phyloP scores from a whole-genome alignment of 1,139 yeast genomes.

The Barnettozyma hawaiiensis region DNA sequence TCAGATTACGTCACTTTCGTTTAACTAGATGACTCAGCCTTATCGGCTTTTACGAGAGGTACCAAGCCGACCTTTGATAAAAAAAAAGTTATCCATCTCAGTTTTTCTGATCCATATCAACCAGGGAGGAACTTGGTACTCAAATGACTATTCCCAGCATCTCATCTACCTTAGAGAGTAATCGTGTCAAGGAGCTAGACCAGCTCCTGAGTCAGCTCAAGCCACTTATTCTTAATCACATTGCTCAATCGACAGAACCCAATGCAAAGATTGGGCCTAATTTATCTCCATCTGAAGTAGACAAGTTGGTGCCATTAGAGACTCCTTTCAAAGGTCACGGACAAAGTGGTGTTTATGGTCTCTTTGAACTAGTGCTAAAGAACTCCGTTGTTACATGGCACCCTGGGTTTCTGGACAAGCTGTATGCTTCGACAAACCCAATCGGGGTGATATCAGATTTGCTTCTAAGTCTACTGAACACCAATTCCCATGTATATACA shows the following conservation, averaged over 20 bases:
- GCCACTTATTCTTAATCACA: slow-evolving; percentile 23
- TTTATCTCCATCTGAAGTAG: slow-evolving; percentile 17
- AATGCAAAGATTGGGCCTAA: slow-evolving; percentile 17
- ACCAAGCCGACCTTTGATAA: too few species aligned
- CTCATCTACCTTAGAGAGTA: slow-evolving; percentile 27
- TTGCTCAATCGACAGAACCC: slow-evolving; percentile 17
- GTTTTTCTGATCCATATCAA: too few species aligned
- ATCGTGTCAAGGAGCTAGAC: slow-evolving; percentile 41
- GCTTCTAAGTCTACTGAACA: slow-evolving; percentile 63
- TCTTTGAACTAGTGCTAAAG: slow-evolving; percentile 53
- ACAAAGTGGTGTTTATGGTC: slow-evolving; percentile 37
- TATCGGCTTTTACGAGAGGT: too few species aligned
- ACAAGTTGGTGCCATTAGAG: slow-evolving; percentile 18
- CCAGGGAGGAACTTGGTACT: too few species aligned
- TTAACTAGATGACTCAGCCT: too few species aligned
- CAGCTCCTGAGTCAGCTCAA: slow-evolving; percentile 35
- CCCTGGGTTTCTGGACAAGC: slow-evolving; percentile 77
- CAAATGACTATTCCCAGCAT: slow-evolving; percentile 17
- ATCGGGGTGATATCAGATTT: slow-evolving; percentile 75
- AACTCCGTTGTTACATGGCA: slow-evolving; percentile 85
- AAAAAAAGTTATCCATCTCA: too few species aligned
- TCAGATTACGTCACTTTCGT: background rate
- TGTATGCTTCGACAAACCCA: slow-evolving; percentile 81
- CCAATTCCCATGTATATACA: slow-evolving; percentile 82
- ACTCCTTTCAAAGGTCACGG: slow-evolving; percentile 35